Evolutionary conservation across 2,329 filamentous ascomycete genomes (phyloP), one percentile per base, ranked within the genome.

Genomic region (Tolypocladium tundrense): DNA sequence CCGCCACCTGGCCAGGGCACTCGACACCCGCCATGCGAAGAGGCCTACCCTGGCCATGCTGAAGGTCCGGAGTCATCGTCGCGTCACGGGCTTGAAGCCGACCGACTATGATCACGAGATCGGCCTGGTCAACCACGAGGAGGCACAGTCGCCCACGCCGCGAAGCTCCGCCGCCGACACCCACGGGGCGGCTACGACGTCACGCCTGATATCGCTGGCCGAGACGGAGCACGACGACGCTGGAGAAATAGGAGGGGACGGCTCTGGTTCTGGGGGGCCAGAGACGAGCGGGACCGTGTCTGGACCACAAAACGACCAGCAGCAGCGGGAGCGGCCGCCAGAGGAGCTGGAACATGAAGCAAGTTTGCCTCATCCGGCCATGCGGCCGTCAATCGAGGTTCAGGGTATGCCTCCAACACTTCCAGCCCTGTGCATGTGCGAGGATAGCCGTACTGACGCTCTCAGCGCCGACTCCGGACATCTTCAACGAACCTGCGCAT

Each of bases 51-150:
- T 59, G 57, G 63, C 61, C 54, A 71, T 71, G 68, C 59, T 69
- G 57, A 72, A 64, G 64, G 68, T 73, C 62, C 67, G 77, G 63
- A 79, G 75, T 63, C 83, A 79, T 62, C 83, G 83, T 66, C 82
- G 84, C 66, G 79, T 75, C 42, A 68, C 75, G 55, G 74, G 75
- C 58, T 75, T 85, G 58, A 79, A 80, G 69, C 82, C 85, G 62
- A 75, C 73, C 68, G 83, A 87, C 64, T 87, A 86, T 67, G 85
- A 88, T 65, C 88, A 90, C 71, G 85, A 86, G 69, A 91, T 92
- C 67, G 73, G 69, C 63, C 81, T 92, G 42, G 77, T 89, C 63
- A 86, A 90, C 69, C 74, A 77, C 58, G 75, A 76, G 66, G 61
- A 68, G 60, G 63, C 62, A 14, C 57, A 58, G 54, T 66, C 66